Conservation (phyloP, 306 rosid genomes). For the Trifolium subterraneum region DNA sequence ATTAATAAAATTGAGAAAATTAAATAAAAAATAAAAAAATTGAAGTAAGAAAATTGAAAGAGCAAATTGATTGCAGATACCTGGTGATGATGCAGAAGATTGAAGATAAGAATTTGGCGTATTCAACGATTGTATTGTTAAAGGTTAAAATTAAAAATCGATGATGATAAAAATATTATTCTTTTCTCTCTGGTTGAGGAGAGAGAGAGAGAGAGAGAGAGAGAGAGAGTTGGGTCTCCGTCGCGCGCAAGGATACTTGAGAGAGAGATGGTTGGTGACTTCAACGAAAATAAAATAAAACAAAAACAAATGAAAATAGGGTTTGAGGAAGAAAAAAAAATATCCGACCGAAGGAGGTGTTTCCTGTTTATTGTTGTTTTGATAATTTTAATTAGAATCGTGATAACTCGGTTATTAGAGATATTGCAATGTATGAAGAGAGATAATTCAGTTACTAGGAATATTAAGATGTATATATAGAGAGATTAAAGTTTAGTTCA, state of each 20-base stretch:
- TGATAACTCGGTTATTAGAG: no score
- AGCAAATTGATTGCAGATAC: constrained; percentile 48
- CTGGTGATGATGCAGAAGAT: constrained; percentile 45
- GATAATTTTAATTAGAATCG: no score
- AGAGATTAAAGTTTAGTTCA: no score
- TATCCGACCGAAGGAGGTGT: no score
- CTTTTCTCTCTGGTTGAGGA: constrained; percentile 40
- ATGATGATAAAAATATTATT: background rate
- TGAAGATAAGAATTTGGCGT: constrained; percentile 34
- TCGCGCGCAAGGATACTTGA: constrained; percentile 51
- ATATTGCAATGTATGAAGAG: no score
- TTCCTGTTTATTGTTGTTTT: no score
- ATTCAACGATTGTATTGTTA: constrained; percentile 24
- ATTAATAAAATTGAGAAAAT: constrained; percentile 13
- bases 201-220: constrained; percentile 38
- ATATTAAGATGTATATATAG: no score
- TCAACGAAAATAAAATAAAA: constrained; percentile 43
- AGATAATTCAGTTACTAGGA: no score
- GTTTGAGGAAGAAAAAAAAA: background rate
- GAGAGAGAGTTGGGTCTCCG: constrained; percentile 51
- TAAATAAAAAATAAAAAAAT: background rate
- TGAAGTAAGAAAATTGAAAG: constrained; percentile 29
- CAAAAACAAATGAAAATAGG: constrained; percentile 29
- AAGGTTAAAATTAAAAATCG: background rate
- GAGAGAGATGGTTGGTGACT: constrained; percentile 45